These are phyloP conservation scores for Marchantia paleacea DNA, from an alignment of 225 moss, liverwort and hornwort genomes.

Conservation along the genomic window DNA sequence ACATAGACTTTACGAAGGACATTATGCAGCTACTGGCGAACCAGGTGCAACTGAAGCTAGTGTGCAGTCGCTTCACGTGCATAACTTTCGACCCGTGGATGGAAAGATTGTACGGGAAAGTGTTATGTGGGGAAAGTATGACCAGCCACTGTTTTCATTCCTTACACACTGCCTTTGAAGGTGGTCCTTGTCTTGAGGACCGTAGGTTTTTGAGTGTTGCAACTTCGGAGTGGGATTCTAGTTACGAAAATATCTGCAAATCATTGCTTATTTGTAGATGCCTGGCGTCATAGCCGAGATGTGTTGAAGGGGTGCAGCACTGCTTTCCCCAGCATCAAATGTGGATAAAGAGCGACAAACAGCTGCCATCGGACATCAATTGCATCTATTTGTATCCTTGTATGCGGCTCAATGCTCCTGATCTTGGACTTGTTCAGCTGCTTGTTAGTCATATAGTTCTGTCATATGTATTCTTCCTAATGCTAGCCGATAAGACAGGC, in stretches of 20 bases:
- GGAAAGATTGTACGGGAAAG: neutral
- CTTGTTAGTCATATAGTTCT: too few relatives aligned
- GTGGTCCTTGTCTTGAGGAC: neutral
- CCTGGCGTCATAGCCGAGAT: neutral
- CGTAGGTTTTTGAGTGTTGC: neutral
- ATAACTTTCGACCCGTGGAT: neutral
- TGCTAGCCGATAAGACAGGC: too few relatives aligned
- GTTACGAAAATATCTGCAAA: neutral
- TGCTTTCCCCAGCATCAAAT: neutral
- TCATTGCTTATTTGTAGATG: too few relatives aligned
- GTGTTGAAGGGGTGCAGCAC: neutral
- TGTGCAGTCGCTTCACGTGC: neutral
- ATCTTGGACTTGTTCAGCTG: too few relatives aligned
- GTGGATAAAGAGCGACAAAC: neutral
- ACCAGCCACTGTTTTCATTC: neutral
- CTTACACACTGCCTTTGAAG: neutral
- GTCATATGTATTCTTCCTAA: too few relatives aligned
- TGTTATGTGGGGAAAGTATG: neutral
- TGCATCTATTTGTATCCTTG: too few relatives aligned
- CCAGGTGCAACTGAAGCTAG: neutral
- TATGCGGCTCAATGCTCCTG: too few relatives aligned
- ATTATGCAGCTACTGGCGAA: neutral
- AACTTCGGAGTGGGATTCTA: neutral
- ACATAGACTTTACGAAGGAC: too few relatives aligned
- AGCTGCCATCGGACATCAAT: too few relatives aligned